These are phyloP conservation scores for Metschnikowia lachancei DNA, from an alignment of 805 yeast genomes.

Conservation along the genomic window DNA sequence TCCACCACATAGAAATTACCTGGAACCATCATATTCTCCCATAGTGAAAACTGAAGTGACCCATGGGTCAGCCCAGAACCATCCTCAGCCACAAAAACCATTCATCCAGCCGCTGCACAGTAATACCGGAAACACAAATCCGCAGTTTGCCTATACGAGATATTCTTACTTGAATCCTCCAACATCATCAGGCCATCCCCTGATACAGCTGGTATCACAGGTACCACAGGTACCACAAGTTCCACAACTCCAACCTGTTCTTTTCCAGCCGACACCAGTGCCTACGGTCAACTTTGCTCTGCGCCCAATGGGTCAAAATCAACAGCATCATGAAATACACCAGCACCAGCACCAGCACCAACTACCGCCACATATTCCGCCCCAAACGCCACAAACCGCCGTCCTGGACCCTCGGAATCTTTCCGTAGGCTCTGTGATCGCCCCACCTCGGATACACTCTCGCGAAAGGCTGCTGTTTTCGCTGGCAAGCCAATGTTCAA, in stretches of 20 bases:
- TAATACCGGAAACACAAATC: background rate
- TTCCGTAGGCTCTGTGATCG: no score
- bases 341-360: background rate
- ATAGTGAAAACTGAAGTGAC: no score
- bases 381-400: no score
- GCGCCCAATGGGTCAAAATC: background rate
- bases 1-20: no score
- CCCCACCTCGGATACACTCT: background rate
- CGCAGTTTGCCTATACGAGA: background rate
- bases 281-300: background rate
- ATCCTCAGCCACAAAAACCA: no score
- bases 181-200: no score
- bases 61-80: no score
- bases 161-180: background rate
- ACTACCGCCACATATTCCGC: background rate
- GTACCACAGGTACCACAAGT: background rate
- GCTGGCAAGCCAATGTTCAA: slow-evolving; percentile 5
- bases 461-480: background rate
- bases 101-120: no score
- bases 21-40: no score
- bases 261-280: background rate
- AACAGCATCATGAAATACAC: background rate
- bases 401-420: no score
- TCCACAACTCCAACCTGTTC: background rate
- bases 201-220: no score